Evolutionary conservation across 2,329 filamentous ascomycete species (phyloP), one percentile per base, ranked within the genome.

Genomic region (Diplodia mutila): DNA sequence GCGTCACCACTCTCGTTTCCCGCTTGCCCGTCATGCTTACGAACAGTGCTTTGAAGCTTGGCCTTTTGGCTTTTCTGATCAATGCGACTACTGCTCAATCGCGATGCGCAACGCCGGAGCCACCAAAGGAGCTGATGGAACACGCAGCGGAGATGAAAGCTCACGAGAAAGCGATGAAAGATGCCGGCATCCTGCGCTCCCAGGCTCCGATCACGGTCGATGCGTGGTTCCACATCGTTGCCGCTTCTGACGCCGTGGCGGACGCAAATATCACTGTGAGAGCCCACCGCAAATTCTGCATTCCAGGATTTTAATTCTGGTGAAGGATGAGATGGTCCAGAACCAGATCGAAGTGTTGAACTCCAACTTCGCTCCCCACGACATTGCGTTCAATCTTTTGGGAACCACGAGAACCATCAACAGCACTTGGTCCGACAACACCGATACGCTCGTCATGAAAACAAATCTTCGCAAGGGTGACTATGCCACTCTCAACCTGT

Each of bases 401-500:
- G 61, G 61, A 3, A 65, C 32, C 8, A 55, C 48, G 2, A 52
- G 61, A 1, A 65, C 61, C 12, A 18, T 65, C 48, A 65, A 42
- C 48, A 53, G 48, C 37, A 52, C 32, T 8, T 54, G 61, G 48
- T 39, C 61, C 3, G 57, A 61, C n/a, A 61, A 49, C 39, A 29
- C 14, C 16, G 57, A 69, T n/a, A 68, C 65, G 34, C 48, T 64
- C 9, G 67, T 21, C 23, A 71, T 71, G 69, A 71, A 71, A 63
- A 61, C 42, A 4, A 53, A 65, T 57, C 66, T 72, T 27, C 72
- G 71, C 27, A 72, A 71, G 66, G 74, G 74, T 23, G 69, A 61
- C 16, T 76, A 75, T 59, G 68, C 65, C n/a, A 70, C 72, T 25
- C 64, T 76, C 57, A 76, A 76, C 64, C 59, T 76, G 29, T 76